A percentile compares a stretch with the other conserved stretches of the same genome.
Conservation (phyloP, 257 asterid species). For the Thymus quinquecostatus region DNA sequence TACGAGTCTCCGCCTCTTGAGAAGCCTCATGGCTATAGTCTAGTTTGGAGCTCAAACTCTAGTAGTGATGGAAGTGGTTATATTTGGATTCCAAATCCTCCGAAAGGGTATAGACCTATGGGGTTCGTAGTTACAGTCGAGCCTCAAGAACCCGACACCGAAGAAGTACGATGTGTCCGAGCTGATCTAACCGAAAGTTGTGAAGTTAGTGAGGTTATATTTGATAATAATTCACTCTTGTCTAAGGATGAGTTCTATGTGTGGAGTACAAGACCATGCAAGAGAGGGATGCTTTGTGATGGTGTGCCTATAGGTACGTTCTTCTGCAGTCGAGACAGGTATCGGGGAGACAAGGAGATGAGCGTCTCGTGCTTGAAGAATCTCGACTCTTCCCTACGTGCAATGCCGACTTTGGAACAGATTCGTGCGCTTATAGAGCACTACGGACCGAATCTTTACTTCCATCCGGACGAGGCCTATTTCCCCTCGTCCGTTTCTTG, state of each 20-base stretch:
- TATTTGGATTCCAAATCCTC: slow-evolving; percentile 82
- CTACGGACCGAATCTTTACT: slow-evolving; percentile 75
- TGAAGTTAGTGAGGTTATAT: slow-evolving; percentile 51
- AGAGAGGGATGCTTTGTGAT: slow-evolving; percentile 59
- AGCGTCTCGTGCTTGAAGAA: slow-evolving; percentile 71
- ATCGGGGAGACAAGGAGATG: slow-evolving; percentile 35
- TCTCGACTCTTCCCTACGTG: slow-evolving; percentile 44
- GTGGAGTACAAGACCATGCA: slow-evolving; percentile 72
- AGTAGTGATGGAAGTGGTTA: slow-evolving; percentile 49
- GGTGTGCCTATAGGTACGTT: slow-evolving; percentile 82
- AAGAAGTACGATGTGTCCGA: slow-evolving; percentile 73
- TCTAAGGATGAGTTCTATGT: slow-evolving; percentile 42
- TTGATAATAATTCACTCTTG: slow-evolving; percentile 40
- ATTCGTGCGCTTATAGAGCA: slow-evolving; percentile 67
- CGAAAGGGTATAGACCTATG: slow-evolving; percentile 61
- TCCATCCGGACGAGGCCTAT: slow-evolving; percentile 79
- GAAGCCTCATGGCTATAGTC: slow-evolving; percentile 60
- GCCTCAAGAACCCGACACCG: slow-evolving; percentile 56
- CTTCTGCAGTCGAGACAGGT: slow-evolving; percentile 45
- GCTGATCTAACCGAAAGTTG: slow-evolving; percentile 68
- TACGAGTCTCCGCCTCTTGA: slow-evolving; percentile 53
- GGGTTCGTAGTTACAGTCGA: slow-evolving; percentile 64
- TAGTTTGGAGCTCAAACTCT: slow-evolving; percentile 55
- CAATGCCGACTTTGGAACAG: slow-evolving; percentile 82
- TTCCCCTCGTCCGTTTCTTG: slow-evolving; percentile 87